Base-by-base conservation (phyloP, 2,329 filamentous ascomycete genomes). In the Tolypocladium pustulatum region DNA sequence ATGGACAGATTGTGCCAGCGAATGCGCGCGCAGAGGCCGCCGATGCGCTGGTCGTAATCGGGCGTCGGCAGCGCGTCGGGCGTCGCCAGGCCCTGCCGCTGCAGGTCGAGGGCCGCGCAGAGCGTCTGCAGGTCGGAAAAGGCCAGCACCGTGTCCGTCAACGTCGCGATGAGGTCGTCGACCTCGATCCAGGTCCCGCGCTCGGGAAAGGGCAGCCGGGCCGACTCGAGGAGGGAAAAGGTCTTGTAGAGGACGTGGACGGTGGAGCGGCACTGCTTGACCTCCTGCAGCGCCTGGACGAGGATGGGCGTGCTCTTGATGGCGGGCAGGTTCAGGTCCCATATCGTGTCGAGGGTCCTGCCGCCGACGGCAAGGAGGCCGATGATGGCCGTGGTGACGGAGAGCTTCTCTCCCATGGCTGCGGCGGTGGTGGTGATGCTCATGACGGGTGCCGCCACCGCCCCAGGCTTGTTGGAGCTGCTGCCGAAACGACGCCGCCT, bases 1-100 rank as follows among this genome's bases (percentile, higher is more conserved):
- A 73, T 72, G n/a, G 71, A 73, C 25, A 74, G 63, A 54, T 71
- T 72, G 63, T 73, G 72, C 70, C 70, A 74, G 36, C 69, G 67
- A 10, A 74, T 67, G 7, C 72, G 65, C 2, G 69, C 66, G 54
- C 67, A 72, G 5, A 74, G 62, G 7, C 65, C 63, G 32, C 60
- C 66, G 34, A 71, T 63, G 36, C 62, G 61, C 62, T 68, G 67
- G 57, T 67, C 66, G n/a, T 62, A 64, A n/a, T 62, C 22, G 61
- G 54, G n/a, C 27, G 46, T 30, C 15, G 9, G 27, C 53, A 34
- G 25, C 25, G n/a, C 58, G 46, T 62, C 58, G 38, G 57, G 57
- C 36, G 56, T 40, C 25, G 54, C 37, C 15, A 60, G 46, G 2
- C 58, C 53, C 25, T 58, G 57, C 34, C 57, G 55, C 17, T 38